Evolutionary conservation across 2,329 filamentous ascomycete genomes (phyloP).

Genomic region (Ophiostoma sp.): DNA sequence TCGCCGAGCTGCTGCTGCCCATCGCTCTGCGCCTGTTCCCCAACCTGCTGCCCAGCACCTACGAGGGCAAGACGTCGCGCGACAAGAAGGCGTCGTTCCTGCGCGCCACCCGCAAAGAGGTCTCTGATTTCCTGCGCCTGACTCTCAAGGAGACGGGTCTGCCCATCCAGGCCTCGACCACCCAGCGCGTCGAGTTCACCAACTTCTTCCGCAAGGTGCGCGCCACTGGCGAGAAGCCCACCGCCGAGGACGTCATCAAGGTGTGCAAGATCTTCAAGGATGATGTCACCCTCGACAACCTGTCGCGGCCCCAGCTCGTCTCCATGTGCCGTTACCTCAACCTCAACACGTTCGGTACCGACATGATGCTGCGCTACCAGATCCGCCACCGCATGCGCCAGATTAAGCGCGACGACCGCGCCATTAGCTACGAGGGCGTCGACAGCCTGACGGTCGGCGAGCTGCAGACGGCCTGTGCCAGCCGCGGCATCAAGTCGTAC

Average conservation of each 20-base stretch:
- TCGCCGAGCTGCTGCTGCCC: slow-evolving; percentile 89
- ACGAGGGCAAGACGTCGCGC: slow-evolving; percentile 86
- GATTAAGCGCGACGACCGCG: slow-evolving; percentile 96
- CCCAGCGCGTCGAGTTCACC: slow-evolving; percentile 89
- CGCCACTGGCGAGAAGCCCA: slow-evolving; percentile 86
- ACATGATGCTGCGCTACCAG: slow-evolving; percentile 96
- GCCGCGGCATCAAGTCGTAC: slow-evolving; percentile 88
- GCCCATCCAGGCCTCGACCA: slow-evolving; percentile 77
- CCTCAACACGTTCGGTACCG: slow-evolving; percentile 93
- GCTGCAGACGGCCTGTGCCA: slow-evolving; percentile 87
- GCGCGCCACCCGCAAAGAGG: slow-evolving; percentile 85
- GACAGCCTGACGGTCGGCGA: slow-evolving; percentile 91
- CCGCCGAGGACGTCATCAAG: slow-evolving; percentile 89
- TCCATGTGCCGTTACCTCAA: slow-evolving; percentile 99
- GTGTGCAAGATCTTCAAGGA: slow-evolving; percentile 99
- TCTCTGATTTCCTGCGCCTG: slow-evolving; percentile 83
- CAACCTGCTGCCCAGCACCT: slow-evolving; percentile 95
- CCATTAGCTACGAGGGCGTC: slow-evolving; percentile 91
- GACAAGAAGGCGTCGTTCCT: slow-evolving; percentile 83
- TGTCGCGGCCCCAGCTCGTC: slow-evolving; percentile 91
- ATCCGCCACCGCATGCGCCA: slow-evolving; percentile 97
- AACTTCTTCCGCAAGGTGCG: slow-evolving; percentile 97
- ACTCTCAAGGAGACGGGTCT: slow-evolving; percentile 93
- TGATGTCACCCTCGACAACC: slow-evolving; percentile 93
- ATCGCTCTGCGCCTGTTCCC: slow-evolving; percentile 93